phyloP scores from a whole-genome alignment of 352 stramenopile genomes.

The Phytophthora foliorum region DNA sequence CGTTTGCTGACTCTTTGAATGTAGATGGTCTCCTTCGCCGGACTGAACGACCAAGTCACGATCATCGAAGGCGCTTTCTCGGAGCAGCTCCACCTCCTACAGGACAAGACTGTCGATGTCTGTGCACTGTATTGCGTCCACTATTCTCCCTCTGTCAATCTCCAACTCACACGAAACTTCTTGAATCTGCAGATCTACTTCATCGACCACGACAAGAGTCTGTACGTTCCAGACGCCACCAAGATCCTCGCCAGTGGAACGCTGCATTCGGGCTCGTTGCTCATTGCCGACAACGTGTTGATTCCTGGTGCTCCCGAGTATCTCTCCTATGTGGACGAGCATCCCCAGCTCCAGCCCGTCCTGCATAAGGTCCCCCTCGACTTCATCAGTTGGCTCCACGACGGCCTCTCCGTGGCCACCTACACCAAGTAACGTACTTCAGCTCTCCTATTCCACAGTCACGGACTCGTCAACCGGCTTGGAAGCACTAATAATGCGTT shows the following conservation, averaged over 20 bases:
- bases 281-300: conserved; percentile 53
- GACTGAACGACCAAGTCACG: conserved; percentile 33
- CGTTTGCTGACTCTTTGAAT: neutral
- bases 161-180: neutral
- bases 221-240: conserved; percentile 46
- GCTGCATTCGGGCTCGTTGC: conserved; percentile 29
- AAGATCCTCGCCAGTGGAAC: neutral
- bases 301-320: conserved; percentile 53
- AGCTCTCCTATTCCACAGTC: conserved; percentile 1
- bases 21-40: conserved; percentile 33
- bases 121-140: neutral
- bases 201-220: conserved; percentile 57
- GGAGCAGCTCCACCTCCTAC: conserved; percentile 19
- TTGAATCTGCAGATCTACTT: conserved; percentile 41
- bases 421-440: conserved; percentile 9
- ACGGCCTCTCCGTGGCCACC: conserved; percentile 24
- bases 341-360: conserved; percentile 7
- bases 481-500: conserved; percentile 47
- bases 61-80: conserved; percentile 37
- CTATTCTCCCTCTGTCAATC: neutral
- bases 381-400: conserved; percentile 15
- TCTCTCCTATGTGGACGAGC: conserved; percentile 41
- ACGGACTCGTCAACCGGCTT: conserved; percentile 37
- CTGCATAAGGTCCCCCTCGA: conserved; percentile 27
- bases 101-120: conserved; percentile 38